phyloP scores from a whole-genome alignment of 768 basidiomycete genomes.

The Calocybe indica region DNA sequence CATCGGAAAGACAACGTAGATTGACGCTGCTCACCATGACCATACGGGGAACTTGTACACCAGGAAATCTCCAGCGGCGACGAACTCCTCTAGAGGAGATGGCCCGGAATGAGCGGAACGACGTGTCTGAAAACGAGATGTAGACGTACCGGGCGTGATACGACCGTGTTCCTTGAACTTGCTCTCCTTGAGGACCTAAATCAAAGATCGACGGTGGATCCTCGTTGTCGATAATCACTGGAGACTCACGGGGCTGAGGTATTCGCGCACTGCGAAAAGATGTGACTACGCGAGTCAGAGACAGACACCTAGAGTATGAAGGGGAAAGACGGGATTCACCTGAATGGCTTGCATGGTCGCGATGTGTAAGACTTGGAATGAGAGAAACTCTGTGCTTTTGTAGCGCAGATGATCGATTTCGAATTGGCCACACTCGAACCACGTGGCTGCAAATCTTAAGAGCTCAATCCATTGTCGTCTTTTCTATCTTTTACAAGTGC shows the following conservation, averaged over 20 bases:
- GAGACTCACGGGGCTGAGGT: slow-evolving; percentile 70
- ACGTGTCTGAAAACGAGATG: slow-evolving; percentile 7
- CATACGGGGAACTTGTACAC: slow-evolving; percentile 98
- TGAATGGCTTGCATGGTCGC: slow-evolving; percentile 15
- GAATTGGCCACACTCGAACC: no score
- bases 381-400: background rate
- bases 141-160: slow-evolving; percentile 78
- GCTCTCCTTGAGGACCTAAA: slow-evolving; percentile 90
- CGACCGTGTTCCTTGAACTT: slow-evolving; percentile 99
- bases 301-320: slow-evolving; percentile 7
- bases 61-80: slow-evolving; percentile 95
- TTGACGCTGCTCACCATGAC: slow-evolving; percentile 68
- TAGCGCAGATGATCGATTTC: background rate
- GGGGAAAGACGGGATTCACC: slow-evolving; percentile 2
- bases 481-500: no score
- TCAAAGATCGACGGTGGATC: slow-evolving; percentile 26
- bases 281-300: slow-evolving; percentile 54
- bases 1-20: background rate
- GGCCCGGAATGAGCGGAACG: slow-evolving; percentile 11
- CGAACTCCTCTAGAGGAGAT: slow-evolving; percentile 88
- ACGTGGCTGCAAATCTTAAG: no score
- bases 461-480: no score
- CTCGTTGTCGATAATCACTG: slow-evolving; percentile 8
- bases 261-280: slow-evolving; percentile 91
- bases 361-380: background rate